Base-by-base conservation (phyloP, 179 eudicot species). In the Corrigiola litoralis region DNA sequence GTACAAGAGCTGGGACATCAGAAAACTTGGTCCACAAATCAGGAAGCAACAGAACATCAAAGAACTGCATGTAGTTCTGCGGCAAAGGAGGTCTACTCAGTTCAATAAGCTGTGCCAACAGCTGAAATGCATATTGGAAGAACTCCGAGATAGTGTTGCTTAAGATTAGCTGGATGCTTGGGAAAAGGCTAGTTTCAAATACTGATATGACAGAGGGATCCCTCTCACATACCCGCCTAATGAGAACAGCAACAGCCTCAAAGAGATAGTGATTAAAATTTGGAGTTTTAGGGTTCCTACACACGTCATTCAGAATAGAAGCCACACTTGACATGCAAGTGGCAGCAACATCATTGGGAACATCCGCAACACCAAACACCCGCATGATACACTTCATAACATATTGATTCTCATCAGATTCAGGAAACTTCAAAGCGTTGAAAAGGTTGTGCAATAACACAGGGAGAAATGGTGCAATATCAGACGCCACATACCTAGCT, bases 361-460 rank as follows among this genome's bases (percentile, higher is more conserved):
- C 69, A 47, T 86, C 96, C 24, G 95, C 97, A 75, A 81, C 87
- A 54, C 92, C 88, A 81, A 92, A 96, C 48, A 92, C 97, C 63
- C 97, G 85, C 98, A 87, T 90, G 66, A 92, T 84, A 68, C 97
- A 92, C 84, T 85, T 92, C 97, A 92, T 87, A 20, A 92, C 70
- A 77, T 92, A 92, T 34, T 84, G 95, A 72, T 92, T 92, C 81
- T 92, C 98, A 80, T 90, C 97, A 12, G 95, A 92, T 60, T 90
- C 97, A 28, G 88, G 86, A 81, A 87, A 87, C 62, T 79, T 79
- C 66, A 92, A 64, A 37, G 95, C 92, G 75, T 64, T 75, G 66
- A 92, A 92, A 69, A 92, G 95, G 75, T 87, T 92, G 48, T 79
- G 72, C 87, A 94, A 84, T 75, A 94, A 72, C 23, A 53, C 58